Evolutionary conservation across 2,329 filamentous ascomycete species (phyloP).

Genomic region (Tricladium varicosporioides): DNA sequence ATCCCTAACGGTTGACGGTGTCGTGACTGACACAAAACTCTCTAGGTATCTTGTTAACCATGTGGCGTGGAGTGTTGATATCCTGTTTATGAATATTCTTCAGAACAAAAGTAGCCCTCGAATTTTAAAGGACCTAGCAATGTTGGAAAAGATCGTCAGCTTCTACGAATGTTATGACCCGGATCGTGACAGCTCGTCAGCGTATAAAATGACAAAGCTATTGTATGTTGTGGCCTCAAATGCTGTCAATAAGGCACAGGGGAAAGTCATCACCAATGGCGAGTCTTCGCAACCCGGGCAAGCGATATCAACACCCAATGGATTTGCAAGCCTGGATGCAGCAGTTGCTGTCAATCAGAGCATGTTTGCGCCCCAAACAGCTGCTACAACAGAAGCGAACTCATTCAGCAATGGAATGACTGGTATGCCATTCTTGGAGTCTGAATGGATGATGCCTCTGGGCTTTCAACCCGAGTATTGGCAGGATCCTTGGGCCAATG

Average conservation of each 20-base stretch:
- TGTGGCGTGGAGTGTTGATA: slow-evolving; percentile 19
- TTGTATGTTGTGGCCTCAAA: slow-evolving; percentile 13
- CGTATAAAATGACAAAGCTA: slow-evolving; percentile 12
- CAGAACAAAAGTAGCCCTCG: slow-evolving; percentile 16
- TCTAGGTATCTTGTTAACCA: slow-evolving; percentile 14
- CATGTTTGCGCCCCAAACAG: not conserved
- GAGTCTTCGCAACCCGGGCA: too few species aligned
- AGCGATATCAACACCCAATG: not conserved
- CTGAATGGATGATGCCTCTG: slow-evolving; percentile 18
- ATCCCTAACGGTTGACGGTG: not conserved
- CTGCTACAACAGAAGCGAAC: not conserved
- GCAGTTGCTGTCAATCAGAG: not conserved
- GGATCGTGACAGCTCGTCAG: slow-evolving; percentile 1
- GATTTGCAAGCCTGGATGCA: too few species aligned
- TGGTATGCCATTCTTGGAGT: slow-evolving; percentile 6
- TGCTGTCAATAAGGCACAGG: slow-evolving; percentile 12
- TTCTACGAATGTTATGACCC: slow-evolving; percentile 15
- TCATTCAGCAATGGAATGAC: not conserved
- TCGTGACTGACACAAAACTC: not conserved
- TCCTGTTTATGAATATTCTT: slow-evolving; percentile 19
- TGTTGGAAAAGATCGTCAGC: slow-evolving; percentile 8
- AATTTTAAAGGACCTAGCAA: slow-evolving; percentile 11
- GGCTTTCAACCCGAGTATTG: slow-evolving; percentile 12
- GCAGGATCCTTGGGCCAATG: slow-evolving; percentile 17
- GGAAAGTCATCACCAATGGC: not conserved